phyloP scores from a whole-genome alignment of 2,329 filamentous ascomycete species.

The Hymenotorrendiella dingleyae region DNA sequence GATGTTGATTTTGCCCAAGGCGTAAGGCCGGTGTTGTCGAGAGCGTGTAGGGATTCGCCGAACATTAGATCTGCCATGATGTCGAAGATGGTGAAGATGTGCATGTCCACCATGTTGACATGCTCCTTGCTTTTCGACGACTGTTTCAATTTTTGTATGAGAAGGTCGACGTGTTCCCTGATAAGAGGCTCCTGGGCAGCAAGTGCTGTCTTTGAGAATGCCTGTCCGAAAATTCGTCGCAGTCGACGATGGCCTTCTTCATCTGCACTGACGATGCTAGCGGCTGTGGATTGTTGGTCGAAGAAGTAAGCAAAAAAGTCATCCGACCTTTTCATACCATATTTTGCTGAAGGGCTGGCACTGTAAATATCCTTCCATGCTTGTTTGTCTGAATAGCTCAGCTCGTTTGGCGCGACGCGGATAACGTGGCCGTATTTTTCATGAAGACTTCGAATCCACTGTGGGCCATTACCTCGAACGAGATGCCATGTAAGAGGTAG shows the following conservation, averaged over 20 bases:
- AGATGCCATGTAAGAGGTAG: background rate
- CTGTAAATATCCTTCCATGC: slow-evolving; percentile 25
- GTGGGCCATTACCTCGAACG: background rate
- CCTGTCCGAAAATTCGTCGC: background rate
- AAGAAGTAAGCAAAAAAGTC: background rate
- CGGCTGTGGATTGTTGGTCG: background rate
- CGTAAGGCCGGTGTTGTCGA: too few relatives aligned
- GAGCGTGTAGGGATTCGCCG: too few relatives aligned
- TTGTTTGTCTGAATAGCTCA: slow-evolving; percentile 23
- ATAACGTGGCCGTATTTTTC: slow-evolving; percentile 3
- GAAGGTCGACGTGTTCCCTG: slow-evolving; percentile 26
- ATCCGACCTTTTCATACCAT: too few relatives aligned
- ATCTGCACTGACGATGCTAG: background rate
- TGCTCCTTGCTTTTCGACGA: background rate
- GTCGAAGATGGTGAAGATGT: slow-evolving; percentile 29
- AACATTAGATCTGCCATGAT: slow-evolving; percentile 33
- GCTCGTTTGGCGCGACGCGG: slow-evolving; percentile 24
- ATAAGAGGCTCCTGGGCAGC: slow-evolving; percentile 30
- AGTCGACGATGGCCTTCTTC: background rate
- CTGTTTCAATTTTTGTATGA: slow-evolving; percentile 26
- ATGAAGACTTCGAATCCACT: background rate
- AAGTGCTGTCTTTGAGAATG: slow-evolving; percentile 21
- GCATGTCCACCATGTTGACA: slow-evolving; percentile 3
- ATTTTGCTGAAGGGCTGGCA: background rate
- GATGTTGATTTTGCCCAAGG: too few relatives aligned